Conservation (phyloP, 768 basidiomycete species). For the Tylopilus rubrobrunneus region DNA sequence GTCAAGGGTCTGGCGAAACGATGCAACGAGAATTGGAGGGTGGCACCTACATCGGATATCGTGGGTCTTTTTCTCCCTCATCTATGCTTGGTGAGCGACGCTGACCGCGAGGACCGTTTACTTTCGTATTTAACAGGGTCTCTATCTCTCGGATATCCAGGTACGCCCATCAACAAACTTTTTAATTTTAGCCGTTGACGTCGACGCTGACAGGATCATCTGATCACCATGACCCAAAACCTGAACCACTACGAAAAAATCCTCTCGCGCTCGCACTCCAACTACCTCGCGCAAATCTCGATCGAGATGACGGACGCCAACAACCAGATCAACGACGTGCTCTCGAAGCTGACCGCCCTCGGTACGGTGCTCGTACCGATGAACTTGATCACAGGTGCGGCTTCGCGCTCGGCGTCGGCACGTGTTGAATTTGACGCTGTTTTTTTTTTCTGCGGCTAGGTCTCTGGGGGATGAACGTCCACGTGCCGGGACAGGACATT, state of each 20-base stretch:
- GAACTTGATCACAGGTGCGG: constrained; percentile 88
- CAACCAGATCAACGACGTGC: constrained; percentile 99
- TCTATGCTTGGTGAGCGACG: neutral
- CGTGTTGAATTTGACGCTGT: neutral
- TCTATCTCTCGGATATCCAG: constrained; percentile 95
- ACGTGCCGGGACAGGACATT: constrained; percentile 82
- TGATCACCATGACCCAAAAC: constrained; percentile 99
- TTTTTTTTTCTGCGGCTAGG: constrained; percentile 38
- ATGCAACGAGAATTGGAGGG: constrained; percentile 98
- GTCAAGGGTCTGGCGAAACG: constrained; percentile 98
- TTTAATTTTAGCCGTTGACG: constrained; percentile 1
- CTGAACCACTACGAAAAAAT: constrained; percentile 99
- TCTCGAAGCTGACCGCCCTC: constrained; percentile 93
- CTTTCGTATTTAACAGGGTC: constrained; percentile 49
- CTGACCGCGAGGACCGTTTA: neutral
- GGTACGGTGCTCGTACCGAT: constrained; percentile 97
- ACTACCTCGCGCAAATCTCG: constrained; percentile 98
- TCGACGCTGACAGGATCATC: constrained; percentile 62
- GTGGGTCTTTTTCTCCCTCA: constrained; percentile 39
- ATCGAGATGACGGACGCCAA: constrained; percentile 99
- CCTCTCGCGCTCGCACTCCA: constrained; percentile 95
- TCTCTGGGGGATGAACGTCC: constrained; percentile 99
- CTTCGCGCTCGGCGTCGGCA: too few relatives aligned
- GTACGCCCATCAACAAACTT: constrained; percentile 28
- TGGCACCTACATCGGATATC: constrained; percentile 97